A percentile compares a stretch with the other conserved stretches of the same genome.
These are phyloP conservation scores for Malassezia sp. DNA, from an alignment of 1,284 basidiomycete genomes.

Conservation along the genomic window DNA sequence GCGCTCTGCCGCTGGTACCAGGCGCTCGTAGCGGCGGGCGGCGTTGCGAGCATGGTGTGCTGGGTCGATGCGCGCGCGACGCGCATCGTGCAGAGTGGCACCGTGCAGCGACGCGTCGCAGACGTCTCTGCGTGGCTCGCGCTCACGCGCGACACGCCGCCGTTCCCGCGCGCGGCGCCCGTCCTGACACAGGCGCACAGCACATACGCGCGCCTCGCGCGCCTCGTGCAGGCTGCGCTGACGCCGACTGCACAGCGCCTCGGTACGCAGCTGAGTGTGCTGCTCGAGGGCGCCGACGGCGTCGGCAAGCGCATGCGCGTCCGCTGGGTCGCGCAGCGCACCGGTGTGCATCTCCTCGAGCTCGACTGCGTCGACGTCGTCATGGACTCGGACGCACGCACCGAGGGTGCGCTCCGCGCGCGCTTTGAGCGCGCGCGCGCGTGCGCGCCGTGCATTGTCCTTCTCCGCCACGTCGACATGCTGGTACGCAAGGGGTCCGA, in stretches of 20 bases:
- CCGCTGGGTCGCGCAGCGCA: constrained; percentile 54
- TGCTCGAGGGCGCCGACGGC: constrained; percentile 65
- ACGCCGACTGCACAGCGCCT: constrained; percentile 24
- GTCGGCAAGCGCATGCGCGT: constrained; percentile 61
- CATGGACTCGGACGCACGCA: constrained; percentile 67
- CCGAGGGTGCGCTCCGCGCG: constrained; percentile 64
- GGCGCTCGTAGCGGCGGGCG: constrained; percentile 1
- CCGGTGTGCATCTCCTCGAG: constrained; percentile 73
- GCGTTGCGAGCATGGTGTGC: not conserved
- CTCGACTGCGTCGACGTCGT: constrained; percentile 75
- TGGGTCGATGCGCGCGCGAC: constrained; percentile 60
- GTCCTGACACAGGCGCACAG: constrained; percentile 21
- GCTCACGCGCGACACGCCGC: constrained; percentile 46
- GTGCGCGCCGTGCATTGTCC: constrained; percentile 73
- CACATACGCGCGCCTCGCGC: constrained; percentile 19
- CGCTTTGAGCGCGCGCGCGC: constrained; percentile 66
- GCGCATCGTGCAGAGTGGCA: constrained; percentile 65
- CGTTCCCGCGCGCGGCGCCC: constrained; percentile 16
- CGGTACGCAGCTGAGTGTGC: constrained; percentile 48
- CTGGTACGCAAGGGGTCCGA: constrained; percentile 59
- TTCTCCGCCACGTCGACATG: constrained; percentile 75
- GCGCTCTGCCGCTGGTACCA: constrained; percentile 9
- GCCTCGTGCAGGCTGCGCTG: constrained; percentile 35
- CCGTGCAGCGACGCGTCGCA: constrained; percentile 61
- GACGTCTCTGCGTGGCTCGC: constrained; percentile 55